Percentiles rank a stretch among this genome's conserved stretches.
These are phyloP conservation scores for Acrodontium crateriforme DNA, from an alignment of 2,329 filamentous ascomycete species.

Conservation along the genomic window DNA sequence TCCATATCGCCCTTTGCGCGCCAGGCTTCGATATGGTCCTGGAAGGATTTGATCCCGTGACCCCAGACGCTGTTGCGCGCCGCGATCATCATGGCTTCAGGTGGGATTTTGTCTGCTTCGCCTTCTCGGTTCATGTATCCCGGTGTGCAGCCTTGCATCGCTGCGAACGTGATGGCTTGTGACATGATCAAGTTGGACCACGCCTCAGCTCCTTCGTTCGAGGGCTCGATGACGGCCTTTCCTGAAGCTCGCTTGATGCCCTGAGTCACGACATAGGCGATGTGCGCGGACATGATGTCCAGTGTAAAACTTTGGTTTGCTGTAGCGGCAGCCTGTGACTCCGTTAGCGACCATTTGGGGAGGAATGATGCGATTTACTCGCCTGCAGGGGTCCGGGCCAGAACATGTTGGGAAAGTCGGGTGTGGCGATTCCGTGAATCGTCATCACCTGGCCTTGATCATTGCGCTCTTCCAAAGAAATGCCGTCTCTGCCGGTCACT, in stretches of 20 bases:
- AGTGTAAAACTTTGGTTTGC: conserved; percentile 27
- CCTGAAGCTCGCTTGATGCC: conserved; percentile 12
- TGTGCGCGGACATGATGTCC: conserved; percentile 27
- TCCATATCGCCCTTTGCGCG: conserved; percentile 15
- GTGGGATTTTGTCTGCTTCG: conserved; percentile 12
- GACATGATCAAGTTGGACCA: conserved; percentile 32
- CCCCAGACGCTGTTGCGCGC: conserved; percentile 16
- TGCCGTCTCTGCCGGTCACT: conserved; percentile 29
- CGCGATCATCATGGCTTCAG: conserved; percentile 16
- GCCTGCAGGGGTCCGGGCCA: neutral
- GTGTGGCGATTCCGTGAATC: conserved; percentile 37
- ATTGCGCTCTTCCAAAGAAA: conserved; percentile 30
- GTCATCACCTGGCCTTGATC: conserved; percentile 31
- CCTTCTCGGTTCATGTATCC: conserved; percentile 40
- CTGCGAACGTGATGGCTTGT: conserved; percentile 27
- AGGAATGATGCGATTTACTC: conserved; percentile 9
- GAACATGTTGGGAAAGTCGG: conserved; percentile 39
- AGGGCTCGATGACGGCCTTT: conserved; percentile 31
- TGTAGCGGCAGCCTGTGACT: conserved; percentile 28
- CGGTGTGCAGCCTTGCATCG: conserved; percentile 38
- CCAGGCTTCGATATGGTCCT: conserved; percentile 22
- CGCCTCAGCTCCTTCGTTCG: conserved; percentile 31
- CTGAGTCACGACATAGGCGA: conserved; percentile 31
- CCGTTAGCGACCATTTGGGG: conserved; percentile 34
- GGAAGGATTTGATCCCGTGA: conserved; percentile 19